Conservation (phyloP, 257 asterid genomes). For the Anisodus tanguticus region DNA sequence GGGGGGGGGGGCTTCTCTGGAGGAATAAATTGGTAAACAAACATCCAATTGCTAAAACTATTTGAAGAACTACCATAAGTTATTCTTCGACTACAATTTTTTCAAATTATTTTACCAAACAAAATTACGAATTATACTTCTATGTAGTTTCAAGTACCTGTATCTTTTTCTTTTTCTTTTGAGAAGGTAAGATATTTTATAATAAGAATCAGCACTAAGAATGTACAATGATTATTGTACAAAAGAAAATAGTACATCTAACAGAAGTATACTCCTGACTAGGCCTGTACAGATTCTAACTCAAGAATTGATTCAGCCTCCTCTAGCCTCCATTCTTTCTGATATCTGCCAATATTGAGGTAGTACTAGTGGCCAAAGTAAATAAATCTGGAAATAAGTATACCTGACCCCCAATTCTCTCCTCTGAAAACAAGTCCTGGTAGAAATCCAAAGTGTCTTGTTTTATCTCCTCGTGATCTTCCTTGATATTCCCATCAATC, state of each 20-base stretch:
- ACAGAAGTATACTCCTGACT: neutral
- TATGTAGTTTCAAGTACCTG: neutral
- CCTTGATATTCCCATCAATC: neutral
- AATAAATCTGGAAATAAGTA: conserved; percentile 10
- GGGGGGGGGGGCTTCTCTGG: neutral
- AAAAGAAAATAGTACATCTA: neutral
- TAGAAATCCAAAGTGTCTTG: neutral
- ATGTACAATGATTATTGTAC: neutral
- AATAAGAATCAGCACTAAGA: conserved; percentile 8
- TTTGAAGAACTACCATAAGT: neutral
- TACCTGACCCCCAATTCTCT: neutral
- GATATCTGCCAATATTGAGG: neutral
- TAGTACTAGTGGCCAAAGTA: neutral
- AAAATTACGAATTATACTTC: neutral
- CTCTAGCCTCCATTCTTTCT: neutral
- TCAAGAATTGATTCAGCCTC: neutral
- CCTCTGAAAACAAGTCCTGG: neutral
- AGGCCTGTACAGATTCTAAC: neutral
- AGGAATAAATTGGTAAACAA: conserved; percentile 5
- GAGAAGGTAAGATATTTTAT: neutral
- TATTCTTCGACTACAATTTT: neutral
- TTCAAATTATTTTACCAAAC: conserved; percentile 12
- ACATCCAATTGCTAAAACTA: neutral
- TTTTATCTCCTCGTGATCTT: neutral
- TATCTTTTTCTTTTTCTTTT: neutral